phyloP scores from a whole-genome alignment of 345 rosid species.

The Raphanus raphanistrum region DNA sequence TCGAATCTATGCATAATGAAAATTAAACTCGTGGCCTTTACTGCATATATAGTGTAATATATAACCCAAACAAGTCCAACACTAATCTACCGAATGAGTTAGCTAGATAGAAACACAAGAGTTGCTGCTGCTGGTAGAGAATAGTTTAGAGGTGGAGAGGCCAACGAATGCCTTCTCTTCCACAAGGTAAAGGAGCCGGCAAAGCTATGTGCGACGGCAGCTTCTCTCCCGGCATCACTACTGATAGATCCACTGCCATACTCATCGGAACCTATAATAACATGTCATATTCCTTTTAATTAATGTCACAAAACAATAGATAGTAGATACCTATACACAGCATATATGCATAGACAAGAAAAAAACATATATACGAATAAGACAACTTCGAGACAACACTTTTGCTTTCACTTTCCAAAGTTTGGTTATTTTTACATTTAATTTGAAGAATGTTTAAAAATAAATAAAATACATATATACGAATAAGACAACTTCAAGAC shows the following conservation, averaged over 20 bases:
- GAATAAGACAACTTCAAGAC: not conserved
- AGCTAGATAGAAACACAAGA: constrained; percentile 11
- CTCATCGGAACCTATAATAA: constrained; percentile 42
- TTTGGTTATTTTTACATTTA: not conserved
- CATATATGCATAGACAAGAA: not conserved
- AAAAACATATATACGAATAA: not conserved
- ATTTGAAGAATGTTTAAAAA: not conserved
- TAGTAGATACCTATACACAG: not conserved
- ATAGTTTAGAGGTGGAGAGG: constrained; percentile 47
- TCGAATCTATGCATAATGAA: not conserved
- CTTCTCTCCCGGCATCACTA: constrained; percentile 83
- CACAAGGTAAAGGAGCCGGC: constrained; percentile 90
- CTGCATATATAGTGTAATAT: not conserved
- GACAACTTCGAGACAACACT: not conserved
- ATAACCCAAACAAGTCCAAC: constrained; percentile 5
- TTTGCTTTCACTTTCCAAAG: constrained; percentile 27
- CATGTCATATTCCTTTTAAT: not conserved
- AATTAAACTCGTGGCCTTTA: not conserved
- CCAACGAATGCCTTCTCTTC: constrained; percentile 67
- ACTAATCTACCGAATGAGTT: constrained; percentile 17
- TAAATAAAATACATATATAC: not conserved
- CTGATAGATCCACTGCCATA: constrained; percentile 62
- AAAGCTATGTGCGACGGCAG: constrained; percentile 77
- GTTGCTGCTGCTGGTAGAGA: not conserved
- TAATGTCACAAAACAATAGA: not conserved